Evolutionary conservation across 371 early-diverging fungal species (phyloP), one percentile per base, ranked within the genome.

Genomic region (Mortierella sp.): DNA sequence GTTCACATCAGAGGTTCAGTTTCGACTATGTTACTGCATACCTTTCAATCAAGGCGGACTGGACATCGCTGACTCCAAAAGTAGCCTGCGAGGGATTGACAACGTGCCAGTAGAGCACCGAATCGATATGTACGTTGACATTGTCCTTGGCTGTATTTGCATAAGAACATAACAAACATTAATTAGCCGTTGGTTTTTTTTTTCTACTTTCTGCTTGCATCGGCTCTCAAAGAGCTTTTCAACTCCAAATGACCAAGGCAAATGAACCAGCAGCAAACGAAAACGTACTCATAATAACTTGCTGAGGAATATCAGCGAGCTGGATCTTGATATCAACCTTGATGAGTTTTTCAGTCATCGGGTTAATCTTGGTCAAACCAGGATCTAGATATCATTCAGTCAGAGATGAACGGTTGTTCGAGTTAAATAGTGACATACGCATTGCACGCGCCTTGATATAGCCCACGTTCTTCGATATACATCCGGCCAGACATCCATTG

Each of bases 81-180:
- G 89, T 89, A 1, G 98, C 93, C 72, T 93, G 92, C 70, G 95
- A 97, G 5, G 98, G 98, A 78, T 98, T 96, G 16, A 93, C 84
- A 58, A 96, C 89, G 74, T 93, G 93, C 96, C 96, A 97, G 82
- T 95, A 98, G 1, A 98, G 84, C 6, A 98, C 97, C n/a, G 95
- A 92, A 81, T 98, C 98, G 75, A 98, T 95, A 3, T 81, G 79
- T 9, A 80, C 75, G 47, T 83, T 78, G 78, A 87, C 84, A 42
- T 81, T 81, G 54, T 84, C 88, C 76, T 88, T 88, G 48, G 85
- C 68, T 68, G 34, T 1, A 38, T 19, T 21, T 9, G 34, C 58
- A 38, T 65, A 9, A 19, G 24, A 21, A 68, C 1, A 21, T 21
- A 21, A 42, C 11, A 68, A 68, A 38, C 38, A 68, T 24, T 24